These are phyloP conservation scores for Castanea sativa DNA, from an alignment of 306 rosid genomes.

Conservation along the genomic window DNA sequence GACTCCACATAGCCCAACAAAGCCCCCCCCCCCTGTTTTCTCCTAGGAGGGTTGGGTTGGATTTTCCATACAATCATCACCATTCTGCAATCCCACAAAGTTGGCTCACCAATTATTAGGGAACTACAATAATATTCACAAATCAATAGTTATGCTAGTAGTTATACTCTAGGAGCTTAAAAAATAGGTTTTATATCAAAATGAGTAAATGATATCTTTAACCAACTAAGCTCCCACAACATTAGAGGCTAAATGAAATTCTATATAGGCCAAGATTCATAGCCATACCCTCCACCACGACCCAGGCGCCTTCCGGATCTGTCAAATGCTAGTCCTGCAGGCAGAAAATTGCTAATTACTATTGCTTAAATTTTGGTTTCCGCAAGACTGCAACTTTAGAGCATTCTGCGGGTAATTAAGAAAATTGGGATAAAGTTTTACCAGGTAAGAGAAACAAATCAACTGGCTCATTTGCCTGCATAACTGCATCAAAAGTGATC, in stretches of 20 bases:
- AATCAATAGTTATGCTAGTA: neutral
- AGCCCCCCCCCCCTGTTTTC: too few species aligned
- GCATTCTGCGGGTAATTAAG: conserved; percentile 3
- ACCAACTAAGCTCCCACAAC: conserved; percentile 6
- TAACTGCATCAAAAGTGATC: conserved; percentile 65
- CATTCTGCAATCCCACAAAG: neutral
- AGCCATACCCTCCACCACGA: conserved; percentile 95
- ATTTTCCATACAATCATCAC: neutral
- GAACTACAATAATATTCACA: neutral
- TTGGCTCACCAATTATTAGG: neutral
- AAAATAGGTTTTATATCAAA: neutral
- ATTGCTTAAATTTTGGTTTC: conserved; percentile 17
- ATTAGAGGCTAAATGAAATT: conserved; percentile 10
- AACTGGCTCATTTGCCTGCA: conserved; percentile 87
- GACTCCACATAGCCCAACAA: too few species aligned
- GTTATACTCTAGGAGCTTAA: neutral
- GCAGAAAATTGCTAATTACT: conserved; percentile 19
- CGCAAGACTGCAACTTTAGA: neutral
- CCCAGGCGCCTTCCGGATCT: conserved; percentile 91
- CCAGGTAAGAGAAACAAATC: conserved; percentile 94
- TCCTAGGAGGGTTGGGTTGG: neutral
- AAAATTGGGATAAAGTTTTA: conserved; percentile 27
- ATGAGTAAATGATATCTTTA: conserved; percentile 14
- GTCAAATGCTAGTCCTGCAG: conserved; percentile 88
- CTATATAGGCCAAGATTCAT: conserved; percentile 15